A percentile compares a stretch with the other conserved stretches of the same genome.
Evolutionary conservation across 371 early-diverging fungal genomes (phyloP).

Genomic region (Syncephalastrum racemosum): DNA sequence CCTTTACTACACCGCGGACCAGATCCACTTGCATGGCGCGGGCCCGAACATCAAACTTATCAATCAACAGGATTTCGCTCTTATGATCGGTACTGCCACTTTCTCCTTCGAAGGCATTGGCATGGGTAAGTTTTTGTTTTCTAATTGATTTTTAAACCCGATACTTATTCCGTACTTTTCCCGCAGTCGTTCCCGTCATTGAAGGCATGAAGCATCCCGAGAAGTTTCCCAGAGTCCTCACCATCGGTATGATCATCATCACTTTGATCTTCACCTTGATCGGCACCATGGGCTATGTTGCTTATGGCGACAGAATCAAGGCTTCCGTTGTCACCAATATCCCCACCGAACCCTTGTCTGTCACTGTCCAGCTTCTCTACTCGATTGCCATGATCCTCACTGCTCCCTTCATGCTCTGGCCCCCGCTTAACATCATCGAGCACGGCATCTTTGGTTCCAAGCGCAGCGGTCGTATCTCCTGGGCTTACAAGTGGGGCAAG

Average conservation of each 20-base stretch:
- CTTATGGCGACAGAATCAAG: constrained; percentile 67
- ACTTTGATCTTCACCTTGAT: constrained; percentile 60
- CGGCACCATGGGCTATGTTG: constrained; percentile 67
- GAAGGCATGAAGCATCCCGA: constrained; percentile 60
- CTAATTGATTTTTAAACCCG: background rate
- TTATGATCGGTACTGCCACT: constrained; percentile 77
- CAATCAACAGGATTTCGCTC: constrained; percentile 59
- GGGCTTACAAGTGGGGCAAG: constrained; percentile 64
- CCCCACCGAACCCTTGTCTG: constrained; percentile 50
- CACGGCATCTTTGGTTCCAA: constrained; percentile 43
- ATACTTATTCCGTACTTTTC: constrained; percentile 1
- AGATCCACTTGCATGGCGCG: constrained; percentile 28
- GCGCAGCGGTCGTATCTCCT: constrained; percentile 26
- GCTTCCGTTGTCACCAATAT: constrained; percentile 70
- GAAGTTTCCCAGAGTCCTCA: constrained; percentile 60
- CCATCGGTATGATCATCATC: constrained; percentile 55
- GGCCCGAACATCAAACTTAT: constrained; percentile 51
- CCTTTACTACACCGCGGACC: constrained; percentile 40
- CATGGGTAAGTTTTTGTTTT: constrained; percentile 36
- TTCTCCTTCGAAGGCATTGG: constrained; percentile 84
- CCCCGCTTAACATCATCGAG: constrained; percentile 73
- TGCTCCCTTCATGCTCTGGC: constrained; percentile 70
- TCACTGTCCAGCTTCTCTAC: constrained; percentile 66
- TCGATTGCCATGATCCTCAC: constrained; percentile 74
- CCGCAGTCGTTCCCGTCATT: constrained; percentile 51